Conservation (phyloP, 306 rosid genomes). For the Medicago lupulina region DNA sequence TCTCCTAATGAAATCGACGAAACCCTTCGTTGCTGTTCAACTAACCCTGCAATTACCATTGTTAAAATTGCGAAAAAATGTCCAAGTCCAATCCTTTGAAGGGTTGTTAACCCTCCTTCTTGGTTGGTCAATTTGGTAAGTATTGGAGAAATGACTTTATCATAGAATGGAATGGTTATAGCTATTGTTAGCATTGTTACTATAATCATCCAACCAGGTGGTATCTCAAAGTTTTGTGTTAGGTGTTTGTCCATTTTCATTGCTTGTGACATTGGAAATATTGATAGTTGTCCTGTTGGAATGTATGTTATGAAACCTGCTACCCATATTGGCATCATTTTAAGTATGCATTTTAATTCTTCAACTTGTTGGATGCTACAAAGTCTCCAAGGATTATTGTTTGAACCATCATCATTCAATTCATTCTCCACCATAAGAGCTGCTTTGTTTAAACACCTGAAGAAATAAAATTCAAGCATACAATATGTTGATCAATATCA, state of each 20-base stretch:
- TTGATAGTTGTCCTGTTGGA: no score
- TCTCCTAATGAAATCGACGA: not conserved
- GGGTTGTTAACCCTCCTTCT: conserved; percentile 40
- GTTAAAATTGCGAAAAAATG: conserved; percentile 6
- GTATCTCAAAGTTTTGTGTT: conserved; percentile 18
- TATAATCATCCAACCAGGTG: conserved; percentile 30
- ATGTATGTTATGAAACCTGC: no score
- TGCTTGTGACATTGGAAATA: conserved; percentile 27
- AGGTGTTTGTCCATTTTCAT: conserved; percentile 41
- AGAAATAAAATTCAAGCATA: no score
- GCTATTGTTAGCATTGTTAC: conserved; percentile 32
- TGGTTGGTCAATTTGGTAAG: conserved; percentile 41
- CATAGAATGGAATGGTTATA: conserved; percentile 30
- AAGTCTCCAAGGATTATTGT: no score
- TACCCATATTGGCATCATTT: no score
- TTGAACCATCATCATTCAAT: no score
- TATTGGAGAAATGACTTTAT: not conserved
- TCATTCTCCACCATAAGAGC: no score
- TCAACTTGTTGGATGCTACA: no score
- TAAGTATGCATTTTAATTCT: no score
- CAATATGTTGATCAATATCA: no score
- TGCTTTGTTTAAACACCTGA: no score
- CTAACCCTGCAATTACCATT: conserved; percentile 22
- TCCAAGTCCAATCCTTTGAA: conserved; percentile 42
- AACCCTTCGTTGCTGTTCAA: conserved; percentile 26